phyloP scores from a whole-genome alignment of 75 land plant species.

The Cupressus sempervirens region DNA sequence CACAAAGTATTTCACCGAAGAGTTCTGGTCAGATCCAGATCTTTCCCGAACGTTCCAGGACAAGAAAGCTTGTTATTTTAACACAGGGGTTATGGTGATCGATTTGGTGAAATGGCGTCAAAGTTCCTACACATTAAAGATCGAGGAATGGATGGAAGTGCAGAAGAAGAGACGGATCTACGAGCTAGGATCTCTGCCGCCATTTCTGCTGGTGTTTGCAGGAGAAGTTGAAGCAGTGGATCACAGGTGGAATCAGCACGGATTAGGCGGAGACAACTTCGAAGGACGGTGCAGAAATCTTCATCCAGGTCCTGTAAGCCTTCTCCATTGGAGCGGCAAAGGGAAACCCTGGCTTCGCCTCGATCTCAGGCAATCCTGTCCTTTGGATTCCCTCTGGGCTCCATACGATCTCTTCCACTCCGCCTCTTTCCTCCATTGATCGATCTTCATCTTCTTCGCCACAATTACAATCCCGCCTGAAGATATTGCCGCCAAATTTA shows the following conservation, averaged over 20 bases:
- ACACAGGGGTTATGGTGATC: constrained; percentile 92
- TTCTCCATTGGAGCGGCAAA: constrained; percentile 74
- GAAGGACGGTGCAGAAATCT: constrained; percentile 53
- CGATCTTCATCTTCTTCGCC: neutral
- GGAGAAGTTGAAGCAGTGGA: constrained; percentile 59
- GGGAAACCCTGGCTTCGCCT: constrained; percentile 67
- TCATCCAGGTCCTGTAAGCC: constrained; percentile 67
- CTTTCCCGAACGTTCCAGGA: constrained; percentile 42
- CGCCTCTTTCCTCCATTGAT: constrained; percentile 1
- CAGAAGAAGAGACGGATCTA: constrained; percentile 73
- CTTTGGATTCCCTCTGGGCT: constrained; percentile 68
- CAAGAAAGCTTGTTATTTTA: constrained; percentile 71
- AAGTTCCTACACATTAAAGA: constrained; percentile 41
- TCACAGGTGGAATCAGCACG: constrained; percentile 89
- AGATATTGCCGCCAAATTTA: neutral
- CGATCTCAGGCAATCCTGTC: constrained; percentile 42
- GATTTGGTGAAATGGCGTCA: constrained; percentile 63
- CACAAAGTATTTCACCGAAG: constrained; percentile 67
- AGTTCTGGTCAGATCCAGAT: constrained; percentile 59
- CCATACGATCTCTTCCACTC: constrained; percentile 57
- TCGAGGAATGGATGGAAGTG: constrained; percentile 78
- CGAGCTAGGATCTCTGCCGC: constrained; percentile 83
- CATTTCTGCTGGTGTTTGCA: constrained; percentile 79
- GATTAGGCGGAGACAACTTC: constrained; percentile 75
- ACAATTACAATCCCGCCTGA: neutral